Base-by-base conservation (phyloP, 2,329 filamentous ascomycete species). In the Davidsoniella australis region DNA sequence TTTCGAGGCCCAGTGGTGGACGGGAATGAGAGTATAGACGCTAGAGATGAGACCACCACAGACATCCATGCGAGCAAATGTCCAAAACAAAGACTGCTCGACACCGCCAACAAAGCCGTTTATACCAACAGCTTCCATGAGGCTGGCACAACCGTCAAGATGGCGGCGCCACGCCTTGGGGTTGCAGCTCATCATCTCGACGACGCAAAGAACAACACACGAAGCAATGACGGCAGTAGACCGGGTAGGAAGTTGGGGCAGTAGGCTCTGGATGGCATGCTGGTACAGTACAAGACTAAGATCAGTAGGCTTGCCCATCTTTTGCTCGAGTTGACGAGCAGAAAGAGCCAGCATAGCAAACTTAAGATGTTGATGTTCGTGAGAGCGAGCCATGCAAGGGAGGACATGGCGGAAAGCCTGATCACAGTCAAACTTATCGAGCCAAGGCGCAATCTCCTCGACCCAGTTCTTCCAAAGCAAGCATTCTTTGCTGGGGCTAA, bases 51-150 rank as follows among this genome's bases (percentile, higher is more conserved):
- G 61, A 0, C 68, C 69, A n/a, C 70, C 69, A 48, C 68, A 72
- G 20, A 73, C 66, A 54, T 73, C 69, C 70, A 74, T 73, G 6
- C 70, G 63, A 0, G 69, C 70, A 58, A 72, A 73, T 49, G 68
- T 72, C 71, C 71, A 74, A 51, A 73, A 74, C 0, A 74, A 58
- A 1, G 70, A 69, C 55, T 72, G 66, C 14, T 71, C 63, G 2
- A 70, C 61, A 2, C 68, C 68, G 0, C 68, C 69, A 0, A 65
- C 66, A 52, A 72, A 71, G 0, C 71, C 70, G 53, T 71, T 68
- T 39, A 73, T 70, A 1, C 66, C 68, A 2, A 68, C 66, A 0
- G 70, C 66, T 54, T 71, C 64, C 54, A 73, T 68, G 0, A 73
- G 58, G 46, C 65, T 67, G 3, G 71, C 69, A 53, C 70, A 73